Evolutionary conservation across 108 stramenopile species (phyloP), one percentile per base, ranked within the genome.

Genomic region (Pseudonitzschia pungens): DNA sequence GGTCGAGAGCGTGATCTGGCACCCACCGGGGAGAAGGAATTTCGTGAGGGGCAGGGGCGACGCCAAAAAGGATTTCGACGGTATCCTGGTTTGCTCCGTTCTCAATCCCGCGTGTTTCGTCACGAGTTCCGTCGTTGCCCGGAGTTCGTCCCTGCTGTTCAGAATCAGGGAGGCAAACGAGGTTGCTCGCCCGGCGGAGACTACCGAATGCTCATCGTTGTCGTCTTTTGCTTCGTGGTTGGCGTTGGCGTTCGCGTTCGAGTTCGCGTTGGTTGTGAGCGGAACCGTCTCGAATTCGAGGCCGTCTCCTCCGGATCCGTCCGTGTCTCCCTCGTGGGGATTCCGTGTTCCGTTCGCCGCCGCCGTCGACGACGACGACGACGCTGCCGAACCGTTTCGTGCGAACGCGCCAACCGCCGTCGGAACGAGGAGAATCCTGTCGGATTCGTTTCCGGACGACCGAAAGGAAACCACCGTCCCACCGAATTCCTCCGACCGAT

Each of bases 21-120:
- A 56, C 32, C 72, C 72, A 73, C 72, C 72, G 14, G 72, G 63
- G 8, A 65, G 51, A 2, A 73, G 45, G 14, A 33, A 73, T 60
- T 58, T 73, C 33, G 62, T 28, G 43, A 62, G 59, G 26, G 59
- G 24, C 7, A 20, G 43, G 18, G 28, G 16, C 32, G 52, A 41
- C 6, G 14, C 29, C 29, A 10, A n/a, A 11, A 6, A 15, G 24
- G 21, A 22, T 4, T 14, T 15, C 45, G 45, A 48, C 14, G 1
- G 1, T 48, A 55, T 55, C 22, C 12, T 14, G 0, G 20, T 24
- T 33, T 42, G 10, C 14, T 31, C 56, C 52, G 50, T 45, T 48
- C 24, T 16, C 28, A 67, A 4, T 21, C 44, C 66, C 14, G 24
- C 44, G 8, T 62, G 32, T 5, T 40, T 33, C 16, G 29, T 8